phyloP scores from a whole-genome alignment of 2,329 filamentous ascomycete genomes.

The Verticillium tricorpus region DNA sequence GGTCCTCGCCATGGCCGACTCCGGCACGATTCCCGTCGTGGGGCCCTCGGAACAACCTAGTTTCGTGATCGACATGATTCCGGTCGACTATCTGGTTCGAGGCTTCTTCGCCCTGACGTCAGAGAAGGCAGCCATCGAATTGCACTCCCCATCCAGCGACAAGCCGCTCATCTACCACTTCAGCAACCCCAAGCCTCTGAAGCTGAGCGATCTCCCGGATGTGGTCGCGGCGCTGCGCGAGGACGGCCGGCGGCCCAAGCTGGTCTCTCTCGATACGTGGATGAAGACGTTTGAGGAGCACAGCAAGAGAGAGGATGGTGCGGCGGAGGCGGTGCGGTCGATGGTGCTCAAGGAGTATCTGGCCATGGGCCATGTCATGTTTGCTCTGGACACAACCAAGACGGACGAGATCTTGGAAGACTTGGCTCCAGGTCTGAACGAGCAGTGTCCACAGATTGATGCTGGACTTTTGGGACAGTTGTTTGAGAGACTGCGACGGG shows the following conservation, averaged over 20 bases:
- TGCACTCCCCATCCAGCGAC: background rate
- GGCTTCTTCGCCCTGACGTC: conserved; percentile 16
- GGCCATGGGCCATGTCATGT: conserved; percentile 18
- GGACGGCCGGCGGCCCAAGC: conserved; percentile 6
- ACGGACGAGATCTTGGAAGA: conserved; percentile 14
- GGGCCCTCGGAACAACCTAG: conserved; percentile 15
- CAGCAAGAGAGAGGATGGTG: conserved; percentile 9
- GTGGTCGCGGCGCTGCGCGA: conserved; percentile 14
- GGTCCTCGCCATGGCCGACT: conserved; percentile 17
- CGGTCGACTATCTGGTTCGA: conserved; percentile 17
- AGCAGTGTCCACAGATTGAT: conserved; percentile 15
- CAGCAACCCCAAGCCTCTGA: conserved; percentile 17
- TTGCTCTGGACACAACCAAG: conserved; percentile 15
- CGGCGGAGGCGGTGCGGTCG: conserved; percentile 12
- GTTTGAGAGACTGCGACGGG: background rate
- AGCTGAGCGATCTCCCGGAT: conserved; percentile 15
- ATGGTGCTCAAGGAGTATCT: conserved; percentile 17
- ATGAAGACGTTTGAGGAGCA: conserved; percentile 8
- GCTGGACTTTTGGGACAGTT: conserved; percentile 12
- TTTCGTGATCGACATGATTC: conserved; percentile 17
- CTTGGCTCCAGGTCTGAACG: conserved; percentile 12
- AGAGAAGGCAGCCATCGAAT: conserved; percentile 6
- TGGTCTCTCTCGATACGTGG: conserved; percentile 16
- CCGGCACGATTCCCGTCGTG: conserved; percentile 16
- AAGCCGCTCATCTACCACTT: conserved; percentile 16